Base-by-base conservation (phyloP, 2,329 filamentous ascomycete species). In the Ophiostoma quercus region DNA sequence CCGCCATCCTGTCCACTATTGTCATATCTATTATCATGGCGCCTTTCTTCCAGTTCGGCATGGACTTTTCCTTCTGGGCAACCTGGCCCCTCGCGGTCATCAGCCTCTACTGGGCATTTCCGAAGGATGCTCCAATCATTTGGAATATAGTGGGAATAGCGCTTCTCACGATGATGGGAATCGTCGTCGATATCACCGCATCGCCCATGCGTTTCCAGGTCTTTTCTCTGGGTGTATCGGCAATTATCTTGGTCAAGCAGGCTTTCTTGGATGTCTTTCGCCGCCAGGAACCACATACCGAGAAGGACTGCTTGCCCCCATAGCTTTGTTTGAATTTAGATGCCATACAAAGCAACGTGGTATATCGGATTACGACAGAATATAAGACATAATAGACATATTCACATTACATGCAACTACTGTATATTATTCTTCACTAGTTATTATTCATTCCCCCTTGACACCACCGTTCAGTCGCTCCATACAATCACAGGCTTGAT, bases 401-500 rank as follows among this genome's bases (percentile, higher is more conserved):
- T 47, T 16, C 25, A 32, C 12, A 32, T 12, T 29, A 6, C n/a
- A 4, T 29, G n/a, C 19, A 22, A 54, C 19, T 54, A 22, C 12
- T 2, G 14, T 29, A 29, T 29, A 54, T 54, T 54, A n/a, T 7
- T 54, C 19, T 54, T 22, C 19, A 22, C 47, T 2, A 16, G 43
- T 47, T 16, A 19, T 16, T 16, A 47, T 54, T 54, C 12, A 11
- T 5, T 54, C 19, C 8, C 25, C 25, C 25, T 29, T 34, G 34
- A 34, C 8, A 34, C 34, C 34, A 25, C 9, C 3, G 22, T 25
- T 16, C 12, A 62, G 57, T 62, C 57, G 12, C 57, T 34, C 63
- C 63, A 66, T 19, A 43, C n/a, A 25, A 66, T 41, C 34, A 66
- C 63, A 6, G 63, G 63, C 63, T 66, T 66, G 63, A 66, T 66